phyloP scores from a whole-genome alignment of 306 rosid genomes.

The Crotalaria pallida region DNA sequence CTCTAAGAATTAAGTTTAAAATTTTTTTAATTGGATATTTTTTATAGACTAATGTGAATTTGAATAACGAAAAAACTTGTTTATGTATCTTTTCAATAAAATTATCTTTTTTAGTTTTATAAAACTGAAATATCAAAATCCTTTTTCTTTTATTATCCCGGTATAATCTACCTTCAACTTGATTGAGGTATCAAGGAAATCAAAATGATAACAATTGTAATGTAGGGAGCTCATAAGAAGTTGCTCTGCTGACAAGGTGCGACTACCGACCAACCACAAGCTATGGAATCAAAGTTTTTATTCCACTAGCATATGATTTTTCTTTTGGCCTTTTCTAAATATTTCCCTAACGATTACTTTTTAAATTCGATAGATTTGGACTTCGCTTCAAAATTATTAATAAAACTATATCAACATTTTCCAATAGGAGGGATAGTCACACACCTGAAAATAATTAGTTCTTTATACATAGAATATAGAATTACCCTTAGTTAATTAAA shows the following conservation, averaged over 20 bases:
- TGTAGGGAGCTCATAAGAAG: background rate
- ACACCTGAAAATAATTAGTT: too few relatives aligned
- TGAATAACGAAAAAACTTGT: too few relatives aligned
- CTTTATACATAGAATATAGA: too few relatives aligned
- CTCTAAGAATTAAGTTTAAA: too few relatives aligned
- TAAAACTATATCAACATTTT: background rate
- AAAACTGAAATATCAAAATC: too few relatives aligned
- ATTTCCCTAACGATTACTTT: background rate
- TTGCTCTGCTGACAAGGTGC: background rate
- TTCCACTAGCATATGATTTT: background rate
- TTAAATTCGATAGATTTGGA: background rate
- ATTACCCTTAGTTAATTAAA: too few relatives aligned
- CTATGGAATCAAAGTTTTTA: background rate
- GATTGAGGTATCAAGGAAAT: background rate
- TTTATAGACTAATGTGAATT: too few relatives aligned
- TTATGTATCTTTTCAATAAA: too few relatives aligned
- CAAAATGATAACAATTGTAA: background rate
- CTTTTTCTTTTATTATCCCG: too few relatives aligned
- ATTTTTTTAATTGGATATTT: too few relatives aligned
- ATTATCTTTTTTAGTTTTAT: too few relatives aligned
- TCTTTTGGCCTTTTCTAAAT: background rate
- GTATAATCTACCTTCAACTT: background rate
- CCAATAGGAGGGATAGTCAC: too few relatives aligned
- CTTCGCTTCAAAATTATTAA: background rate
- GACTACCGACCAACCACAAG: background rate